Percentiles rank a stretch among this genome's conserved stretches.
Evolutionary conservation across 495 filamentous ascomycete genomes (phyloP).

Genomic region (Tuber brumale): DNA sequence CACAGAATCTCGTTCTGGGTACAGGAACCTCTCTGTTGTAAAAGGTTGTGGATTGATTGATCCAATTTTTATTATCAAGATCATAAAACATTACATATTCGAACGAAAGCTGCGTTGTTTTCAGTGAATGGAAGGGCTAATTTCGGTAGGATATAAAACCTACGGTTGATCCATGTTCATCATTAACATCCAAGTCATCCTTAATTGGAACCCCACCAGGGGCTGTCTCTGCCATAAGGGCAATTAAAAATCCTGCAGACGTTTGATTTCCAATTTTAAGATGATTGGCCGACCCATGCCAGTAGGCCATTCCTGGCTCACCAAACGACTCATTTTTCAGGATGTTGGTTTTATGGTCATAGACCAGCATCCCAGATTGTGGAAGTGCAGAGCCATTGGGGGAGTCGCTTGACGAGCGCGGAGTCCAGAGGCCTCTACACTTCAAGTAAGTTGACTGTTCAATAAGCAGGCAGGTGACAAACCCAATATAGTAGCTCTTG

Average conservation of each 20-base stretch:
- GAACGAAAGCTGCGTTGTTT: constrained; percentile 6
- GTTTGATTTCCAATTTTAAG: constrained; percentile 8
- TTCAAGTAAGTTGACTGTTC: neutral
- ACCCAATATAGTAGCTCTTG: constrained; percentile 21
- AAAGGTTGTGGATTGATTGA: constrained; percentile 24
- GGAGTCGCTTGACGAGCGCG: constrained; percentile 5
- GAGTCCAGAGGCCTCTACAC: constrained; percentile 12
- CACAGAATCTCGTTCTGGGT: constrained; percentile 23
- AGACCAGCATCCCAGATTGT: constrained; percentile 18
- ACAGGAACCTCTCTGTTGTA: constrained; percentile 11
- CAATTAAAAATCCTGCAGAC: constrained; percentile 17
- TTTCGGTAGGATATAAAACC: neutral
- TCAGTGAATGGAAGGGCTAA: neutral
- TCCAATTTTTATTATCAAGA: constrained; percentile 13
- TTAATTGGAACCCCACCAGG: constrained; percentile 3
- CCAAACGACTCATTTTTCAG: constrained; percentile 16
- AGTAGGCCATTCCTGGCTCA: constrained; percentile 18
- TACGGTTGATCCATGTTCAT: constrained; percentile 17
- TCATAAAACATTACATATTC: constrained; percentile 16
- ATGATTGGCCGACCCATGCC: constrained; percentile 19
- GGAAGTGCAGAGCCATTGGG: neutral
- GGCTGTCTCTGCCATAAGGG: constrained; percentile 20
- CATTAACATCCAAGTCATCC: neutral
- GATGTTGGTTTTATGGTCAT: constrained; percentile 8
- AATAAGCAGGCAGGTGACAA: neutral